These are phyloP conservation scores for Cinnamomum micranthum DNA, from an alignment of 164 flowering plant species.

Conservation along the genomic window DNA sequence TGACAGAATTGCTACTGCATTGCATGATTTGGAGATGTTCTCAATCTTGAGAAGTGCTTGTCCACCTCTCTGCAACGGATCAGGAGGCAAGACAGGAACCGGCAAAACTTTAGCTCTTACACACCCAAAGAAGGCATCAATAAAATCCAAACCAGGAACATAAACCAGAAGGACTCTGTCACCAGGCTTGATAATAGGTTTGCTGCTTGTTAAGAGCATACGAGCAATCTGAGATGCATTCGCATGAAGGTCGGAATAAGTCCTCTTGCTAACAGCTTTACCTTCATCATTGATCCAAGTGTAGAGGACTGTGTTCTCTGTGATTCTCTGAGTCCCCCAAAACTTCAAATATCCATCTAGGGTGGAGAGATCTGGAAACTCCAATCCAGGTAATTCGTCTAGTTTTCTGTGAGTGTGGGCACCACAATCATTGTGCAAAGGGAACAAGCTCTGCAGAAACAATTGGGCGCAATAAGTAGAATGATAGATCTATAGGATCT, in stretches of 20 bases:
- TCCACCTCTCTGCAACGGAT: slow-evolving; percentile 75
- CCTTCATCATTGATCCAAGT: slow-evolving; percentile 72
- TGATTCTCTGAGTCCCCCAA: slow-evolving; percentile 56
- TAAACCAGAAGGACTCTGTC: slow-evolving; percentile 70
- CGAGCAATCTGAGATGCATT: slow-evolving; percentile 72
- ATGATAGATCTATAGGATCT: not conserved
- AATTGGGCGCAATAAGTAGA: slow-evolving; percentile 7
- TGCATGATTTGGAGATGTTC: slow-evolving; percentile 60
- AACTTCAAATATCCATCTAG: slow-evolving; percentile 64
- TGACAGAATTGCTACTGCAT: slow-evolving; percentile 71
- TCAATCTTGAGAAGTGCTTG: slow-evolving; percentile 74
- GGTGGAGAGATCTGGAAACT: slow-evolving; percentile 52
- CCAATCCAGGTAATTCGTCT: slow-evolving; percentile 40
- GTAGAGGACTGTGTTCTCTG: slow-evolving; percentile 41
- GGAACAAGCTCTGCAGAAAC: slow-evolving; percentile 47
- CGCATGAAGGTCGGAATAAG: slow-evolving; percentile 48
- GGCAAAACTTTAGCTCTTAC: slow-evolving; percentile 65
- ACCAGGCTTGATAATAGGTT: slow-evolving; percentile 62
- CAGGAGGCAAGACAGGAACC: slow-evolving; percentile 79
- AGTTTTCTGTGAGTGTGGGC: slow-evolving; percentile 17
- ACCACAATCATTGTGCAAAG: slow-evolving; percentile 27
- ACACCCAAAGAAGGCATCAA: slow-evolving; percentile 83
- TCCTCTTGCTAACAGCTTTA: slow-evolving; percentile 36
- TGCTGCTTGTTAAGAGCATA: slow-evolving; percentile 44
- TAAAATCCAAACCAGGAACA: slow-evolving; percentile 71